Percentiles rank a stretch among this genome's conserved stretches.
Conservation (phyloP, 164 flowering plant species). For the Protea cynaroides region DNA sequence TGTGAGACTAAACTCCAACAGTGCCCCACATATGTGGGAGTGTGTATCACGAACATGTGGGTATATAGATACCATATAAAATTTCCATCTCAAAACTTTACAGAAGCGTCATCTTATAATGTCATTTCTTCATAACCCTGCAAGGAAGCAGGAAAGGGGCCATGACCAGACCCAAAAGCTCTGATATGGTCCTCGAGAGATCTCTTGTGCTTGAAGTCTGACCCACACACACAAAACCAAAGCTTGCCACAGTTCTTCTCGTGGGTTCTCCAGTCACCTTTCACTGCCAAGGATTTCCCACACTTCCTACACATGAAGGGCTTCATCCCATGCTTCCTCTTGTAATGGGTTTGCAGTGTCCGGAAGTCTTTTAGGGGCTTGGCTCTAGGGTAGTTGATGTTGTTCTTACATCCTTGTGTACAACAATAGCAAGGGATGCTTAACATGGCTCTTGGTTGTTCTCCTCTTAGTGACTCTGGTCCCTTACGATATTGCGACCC, state of each 20-base stretch:
- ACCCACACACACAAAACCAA: conserved; percentile 67
- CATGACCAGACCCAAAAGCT: conserved; percentile 54
- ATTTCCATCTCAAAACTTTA: no score
- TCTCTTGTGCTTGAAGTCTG: conserved; percentile 73
- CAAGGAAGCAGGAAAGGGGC: conserved; percentile 20
- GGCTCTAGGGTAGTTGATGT: conserved; percentile 46
- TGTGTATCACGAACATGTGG: no score
- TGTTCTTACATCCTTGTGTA: conserved; percentile 56
- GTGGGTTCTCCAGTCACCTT: conserved; percentile 76
- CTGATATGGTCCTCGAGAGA: conserved; percentile 63
- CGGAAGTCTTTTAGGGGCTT: conserved; percentile 63
- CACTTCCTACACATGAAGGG: conserved; percentile 55
- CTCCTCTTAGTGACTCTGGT: conserved; percentile 53
- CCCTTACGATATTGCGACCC: conserved; percentile 70
- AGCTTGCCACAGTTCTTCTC: conserved; percentile 75
- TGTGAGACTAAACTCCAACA: no score
- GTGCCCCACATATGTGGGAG: no score
- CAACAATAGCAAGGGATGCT: conserved; percentile 70
- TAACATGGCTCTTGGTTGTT: conserved; percentile 43
- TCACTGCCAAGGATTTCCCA: conserved; percentile 57
- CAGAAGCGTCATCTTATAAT: no score
- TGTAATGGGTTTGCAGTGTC: conserved; percentile 64
- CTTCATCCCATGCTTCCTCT: conserved; percentile 65
- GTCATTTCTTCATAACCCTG: no score
- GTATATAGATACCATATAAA: no score